Evolutionary conservation across 805 yeast genomes (phyloP).

Genomic region (Wickerhamiella nectarea): DNA sequence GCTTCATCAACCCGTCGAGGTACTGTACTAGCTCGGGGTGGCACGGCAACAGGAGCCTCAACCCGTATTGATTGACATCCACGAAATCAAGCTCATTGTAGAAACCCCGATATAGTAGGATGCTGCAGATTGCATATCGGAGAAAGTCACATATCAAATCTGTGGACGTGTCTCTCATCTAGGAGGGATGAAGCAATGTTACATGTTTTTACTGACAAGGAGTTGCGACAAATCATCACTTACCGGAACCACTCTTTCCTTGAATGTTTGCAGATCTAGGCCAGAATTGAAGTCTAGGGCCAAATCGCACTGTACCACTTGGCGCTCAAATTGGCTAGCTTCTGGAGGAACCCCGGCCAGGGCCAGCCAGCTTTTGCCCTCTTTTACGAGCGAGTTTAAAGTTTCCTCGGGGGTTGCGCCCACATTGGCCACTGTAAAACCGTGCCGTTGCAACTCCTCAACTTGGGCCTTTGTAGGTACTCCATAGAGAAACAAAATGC

Average conservation of each 20-base stretch:
- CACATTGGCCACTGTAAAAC: constrained; percentile 7
- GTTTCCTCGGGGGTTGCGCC: constrained; percentile 1
- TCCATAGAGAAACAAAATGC: constrained; percentile 18
- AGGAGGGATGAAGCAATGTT: background rate
- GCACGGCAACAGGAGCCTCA: background rate
- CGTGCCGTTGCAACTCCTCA: constrained; percentile 11
- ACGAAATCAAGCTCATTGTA: background rate
- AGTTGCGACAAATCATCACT: background rate
- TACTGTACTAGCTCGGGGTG: background rate
- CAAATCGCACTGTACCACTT: constrained; percentile 18
- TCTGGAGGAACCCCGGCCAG: constrained; percentile 14
- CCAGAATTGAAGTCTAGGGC: constrained; percentile 12
- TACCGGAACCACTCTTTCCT: background rate
- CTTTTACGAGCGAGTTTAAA: constrained; percentile 12
- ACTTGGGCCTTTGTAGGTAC: constrained; percentile 12
- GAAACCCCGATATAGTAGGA: background rate
- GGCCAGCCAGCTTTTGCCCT: constrained; percentile 16
- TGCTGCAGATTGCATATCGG: background rate
- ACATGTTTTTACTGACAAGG: constrained; percentile 6
- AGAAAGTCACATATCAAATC: background rate
- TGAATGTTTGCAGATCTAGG: background rate
- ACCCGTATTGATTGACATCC: background rate
- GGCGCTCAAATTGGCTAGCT: constrained; percentile 9
- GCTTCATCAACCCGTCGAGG: background rate
- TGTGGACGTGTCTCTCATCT: background rate